Evolutionary conservation across 495 filamentous ascomycete species (phyloP), one percentile per base, ranked within the genome.

Genomic region (Baudoinia panamericana): DNA sequence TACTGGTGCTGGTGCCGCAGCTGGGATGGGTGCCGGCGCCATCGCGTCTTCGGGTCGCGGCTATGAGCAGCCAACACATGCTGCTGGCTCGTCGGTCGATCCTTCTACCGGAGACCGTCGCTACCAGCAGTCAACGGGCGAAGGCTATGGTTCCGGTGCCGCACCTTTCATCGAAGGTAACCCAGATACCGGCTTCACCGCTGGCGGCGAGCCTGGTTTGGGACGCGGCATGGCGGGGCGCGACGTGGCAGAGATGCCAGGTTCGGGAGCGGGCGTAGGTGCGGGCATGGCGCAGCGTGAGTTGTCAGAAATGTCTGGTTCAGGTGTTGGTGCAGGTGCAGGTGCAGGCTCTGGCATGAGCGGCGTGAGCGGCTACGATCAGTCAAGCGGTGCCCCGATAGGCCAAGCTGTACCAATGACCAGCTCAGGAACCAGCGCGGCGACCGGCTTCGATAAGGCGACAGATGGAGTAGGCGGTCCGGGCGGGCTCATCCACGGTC

Each of bases 401-500:
- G n/a, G n/a, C n/a, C n/a, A n/a, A n/a, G n/a, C n/a, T n/a, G n/a
- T n/a, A n/a, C n/a, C n/a, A n/a, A n/a, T n/a, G n/a, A n/a, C n/a
- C n/a, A n/a, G n/a, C n/a, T n/a, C n/a, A n/a, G n/a, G n/a, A n/a
- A n/a, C n/a, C n/a, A n/a, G n/a, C n/a, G n/a, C n/a, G n/a, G n/a
- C n/a, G n/a, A n/a, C n/a, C n/a, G n/a, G n/a, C n/a, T n/a, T n/a
- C n/a, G n/a, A n/a, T n/a, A n/a, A n/a, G n/a, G n/a, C n/a, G n/a
- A n/a, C n/a, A n/a, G n/a, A n/a, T n/a, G 30, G 30, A 9, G 7
- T 17, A 6, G 30, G 7, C 6, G 6, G 8, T 33, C 8, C 16
- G 21, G 36, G 30, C 4, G 36, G 36, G 3, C 20, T 39, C 9
- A 39, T 39, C 36, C 36, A 39, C 15, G 36, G 36, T 19, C 36